A percentile compares a stretch with the other conserved stretches of the same genome.
Evolutionary conservation across 345 rosid genomes (phyloP).

Genomic region (Bruguiera sexangula): DNA sequence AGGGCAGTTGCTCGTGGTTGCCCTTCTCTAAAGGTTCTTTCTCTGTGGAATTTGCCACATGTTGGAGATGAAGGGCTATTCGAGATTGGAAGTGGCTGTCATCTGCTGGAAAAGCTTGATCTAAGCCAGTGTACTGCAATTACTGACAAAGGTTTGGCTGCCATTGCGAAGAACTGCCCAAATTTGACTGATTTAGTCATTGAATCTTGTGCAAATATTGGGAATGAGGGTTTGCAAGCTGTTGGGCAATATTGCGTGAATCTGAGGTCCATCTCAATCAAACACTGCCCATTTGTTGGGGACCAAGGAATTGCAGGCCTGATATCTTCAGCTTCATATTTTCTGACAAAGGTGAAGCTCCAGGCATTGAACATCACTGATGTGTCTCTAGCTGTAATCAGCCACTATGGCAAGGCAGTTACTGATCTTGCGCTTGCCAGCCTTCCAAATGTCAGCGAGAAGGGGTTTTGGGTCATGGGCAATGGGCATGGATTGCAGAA

Average conservation of each 20-base stretch:
- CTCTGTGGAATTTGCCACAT: constrained; percentile 64
- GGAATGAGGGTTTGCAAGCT: constrained; percentile 72
- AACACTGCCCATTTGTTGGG: constrained; percentile 67
- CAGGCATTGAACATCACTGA: constrained; percentile 72
- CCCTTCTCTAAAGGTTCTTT: constrained; percentile 62
- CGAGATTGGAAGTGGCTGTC: constrained; percentile 81
- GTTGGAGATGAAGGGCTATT: constrained; percentile 62
- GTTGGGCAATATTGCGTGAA: constrained; percentile 58
- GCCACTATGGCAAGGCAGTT: constrained; percentile 76
- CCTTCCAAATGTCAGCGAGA: constrained; percentile 62
- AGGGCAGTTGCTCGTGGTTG: constrained; percentile 74
- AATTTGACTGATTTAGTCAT: constrained; percentile 63
- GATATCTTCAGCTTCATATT: constrained; percentile 45
- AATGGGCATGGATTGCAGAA: constrained; percentile 81
- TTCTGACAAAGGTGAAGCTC: constrained; percentile 64
- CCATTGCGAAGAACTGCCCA: constrained; percentile 69
- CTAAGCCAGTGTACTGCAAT: constrained; percentile 56
- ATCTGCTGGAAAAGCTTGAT: constrained; percentile 74
- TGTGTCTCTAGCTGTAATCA: constrained; percentile 77
- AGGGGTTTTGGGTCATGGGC: constrained; percentile 98
- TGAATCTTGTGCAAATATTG: constrained; percentile 71
- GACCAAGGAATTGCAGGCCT: constrained; percentile 82
- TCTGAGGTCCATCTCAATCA: constrained; percentile 66
- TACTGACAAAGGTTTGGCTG: constrained; percentile 58
- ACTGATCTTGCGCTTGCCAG: constrained; percentile 61